These are phyloP conservation scores for Neckera pumila DNA, from an alignment of 225 moss, liverwort and hornwort genomes.

Conservation along the genomic window DNA sequence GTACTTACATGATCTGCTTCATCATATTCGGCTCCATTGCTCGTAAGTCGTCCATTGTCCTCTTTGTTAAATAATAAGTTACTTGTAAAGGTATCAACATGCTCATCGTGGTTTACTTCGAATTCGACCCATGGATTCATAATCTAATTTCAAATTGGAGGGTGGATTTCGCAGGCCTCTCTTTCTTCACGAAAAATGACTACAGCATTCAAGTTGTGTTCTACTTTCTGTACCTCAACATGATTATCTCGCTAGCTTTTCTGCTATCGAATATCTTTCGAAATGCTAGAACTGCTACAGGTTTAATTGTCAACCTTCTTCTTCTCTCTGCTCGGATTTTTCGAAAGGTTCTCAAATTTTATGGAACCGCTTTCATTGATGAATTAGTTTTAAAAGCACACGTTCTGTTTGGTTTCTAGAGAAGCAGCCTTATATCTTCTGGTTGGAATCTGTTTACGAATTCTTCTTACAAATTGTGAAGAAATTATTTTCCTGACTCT, in stretches of 20 bases:
- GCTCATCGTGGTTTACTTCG: not conserved
- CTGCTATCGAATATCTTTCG: slow-evolving; percentile 45
- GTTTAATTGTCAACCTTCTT: slow-evolving; percentile 5
- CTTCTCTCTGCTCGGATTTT: not conserved
- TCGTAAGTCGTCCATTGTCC: slow-evolving; percentile 23
- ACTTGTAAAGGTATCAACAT: not conserved
- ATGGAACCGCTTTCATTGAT: not conserved
- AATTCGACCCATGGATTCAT: not conserved
- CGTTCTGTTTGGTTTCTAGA: not conserved
- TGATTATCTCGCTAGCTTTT: slow-evolving; percentile 73
- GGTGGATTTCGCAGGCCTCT: slow-evolving; percentile 31
- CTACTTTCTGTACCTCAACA: slow-evolving; percentile 75
- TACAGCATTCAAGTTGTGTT: slow-evolving; percentile 64
- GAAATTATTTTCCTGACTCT: not conserved
- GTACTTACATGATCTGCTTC: slow-evolving; percentile 57
- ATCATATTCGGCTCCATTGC: slow-evolving; percentile 66
- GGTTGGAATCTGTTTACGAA: not conserved
- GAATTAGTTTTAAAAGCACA: not conserved
- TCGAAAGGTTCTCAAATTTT: not conserved
- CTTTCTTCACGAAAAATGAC: slow-evolving; percentile 58
- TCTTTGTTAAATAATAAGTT: not conserved
- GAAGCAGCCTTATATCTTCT: not conserved
- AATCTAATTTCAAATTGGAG: not conserved
- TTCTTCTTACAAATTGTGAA: not conserved
- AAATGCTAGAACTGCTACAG: slow-evolving; percentile 69